Evolutionary conservation across 2,329 filamentous ascomycete species (phyloP), one percentile per base, ranked within the genome.

Genomic region (Colletotrichum sp.): DNA sequence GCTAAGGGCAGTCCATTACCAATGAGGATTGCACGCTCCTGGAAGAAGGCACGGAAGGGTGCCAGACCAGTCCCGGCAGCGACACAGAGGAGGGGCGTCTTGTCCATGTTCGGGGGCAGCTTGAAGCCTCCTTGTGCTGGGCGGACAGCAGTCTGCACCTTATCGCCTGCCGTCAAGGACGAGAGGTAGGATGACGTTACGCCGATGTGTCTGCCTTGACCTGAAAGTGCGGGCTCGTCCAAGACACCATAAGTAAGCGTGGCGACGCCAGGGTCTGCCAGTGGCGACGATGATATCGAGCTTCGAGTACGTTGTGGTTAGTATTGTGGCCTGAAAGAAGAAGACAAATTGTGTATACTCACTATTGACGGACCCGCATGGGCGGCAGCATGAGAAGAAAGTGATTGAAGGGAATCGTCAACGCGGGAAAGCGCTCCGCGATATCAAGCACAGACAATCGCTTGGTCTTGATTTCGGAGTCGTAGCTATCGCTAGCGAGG

Each of bases 31-130:
- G 97, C 97, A 72, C 97, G 96, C 88, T 99, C 97, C 87, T 99
- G 97, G 61, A 99, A 94, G 83, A 99, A 99, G 73, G 97, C 97
- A 78, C 97, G 95, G 95, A 99, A 99, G 18, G 97, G 97, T 2
- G 97, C 97, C 21, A 99, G 93, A 83, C 97, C 97, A 0, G 97
- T 99, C 78, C 97, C 97, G 96, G 97, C 66, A 96, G 95, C 48
- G 94, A 96, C 80, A 95, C 94, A 84, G 93, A 94, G 77, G 90
- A 87, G 9, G 96, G 97, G 28, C 98, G 91, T 88, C 99, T 99
- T 97, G 98, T 99, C 79, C n/a, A 78, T 70, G 6, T 83, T 81
- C 78, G 99, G 96, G n/a, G 96, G 98, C 1, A 97, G 95, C 89
- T 99, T 99, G 84, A 99, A 89, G 21, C 75, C 75, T 80, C 8